Base-by-base conservation (phyloP, 2,329 filamentous ascomycete genomes). In the Leptographium wingfieldii region DNA sequence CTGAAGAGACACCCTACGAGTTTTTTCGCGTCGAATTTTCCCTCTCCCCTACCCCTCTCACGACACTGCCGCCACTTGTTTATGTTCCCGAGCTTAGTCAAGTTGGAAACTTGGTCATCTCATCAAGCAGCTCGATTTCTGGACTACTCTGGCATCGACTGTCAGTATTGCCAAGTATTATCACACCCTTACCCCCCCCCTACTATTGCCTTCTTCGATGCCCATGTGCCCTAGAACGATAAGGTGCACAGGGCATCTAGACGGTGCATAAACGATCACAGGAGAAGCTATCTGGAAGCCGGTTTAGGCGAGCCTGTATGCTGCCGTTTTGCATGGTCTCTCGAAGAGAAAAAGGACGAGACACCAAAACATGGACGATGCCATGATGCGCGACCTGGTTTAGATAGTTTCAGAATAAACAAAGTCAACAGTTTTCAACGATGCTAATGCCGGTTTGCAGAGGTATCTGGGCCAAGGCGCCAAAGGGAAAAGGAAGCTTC, bases 371-470 rank as follows among this genome's bases (percentile, higher is more conserved):
- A n/a, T 5, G 31, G 19, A 19, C 11, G 29, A 19, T 22, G 29
- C 29, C 25, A 43, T 29, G 38, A 14, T 40, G 35, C 55, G 25
- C 55, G 27, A 16, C 19, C 55, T 25, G 55, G 35, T 12, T 56
- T 56, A 56, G 55, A 56, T 56, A 56, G 55, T 29, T 56, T 38
- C 35, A n/a, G 35, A 56, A 56, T 43, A 16, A 56, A 25, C 14
- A 46, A 43, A 22, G 43, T 29, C 31, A n/a, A 31, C 16, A 19
- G 43, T 46, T 22, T n/a, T 16, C 5, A 43, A 19, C 3, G 16
- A 4, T 43, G 40, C 16, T 2, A 19, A 40, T 40, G 38, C 38
- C 6, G 40, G 16, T 19, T 19, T 22, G 22, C 22, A 22, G 22
- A 22, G 22, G 22, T 22, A 22, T 22, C 22, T 22, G 22, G 22